Conservation (phyloP, 257 asterid species). For the Linderniella brevidens region DNA sequence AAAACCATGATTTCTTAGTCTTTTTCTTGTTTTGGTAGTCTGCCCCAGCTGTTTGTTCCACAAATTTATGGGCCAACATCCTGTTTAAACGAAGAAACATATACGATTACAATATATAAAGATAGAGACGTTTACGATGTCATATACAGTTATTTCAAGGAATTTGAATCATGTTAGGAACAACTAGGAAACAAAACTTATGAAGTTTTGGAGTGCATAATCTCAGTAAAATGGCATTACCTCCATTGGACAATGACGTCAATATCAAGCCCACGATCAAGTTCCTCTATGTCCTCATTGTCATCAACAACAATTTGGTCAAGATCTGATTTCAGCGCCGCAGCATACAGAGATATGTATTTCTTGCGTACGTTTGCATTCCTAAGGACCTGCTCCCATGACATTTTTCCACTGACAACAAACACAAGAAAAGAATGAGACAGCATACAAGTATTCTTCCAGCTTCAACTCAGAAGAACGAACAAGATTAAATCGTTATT, state of each 20-base stretch:
- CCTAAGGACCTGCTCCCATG: constrained; percentile 89
- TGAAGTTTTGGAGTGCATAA: not conserved
- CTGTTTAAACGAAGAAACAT: constrained; percentile 24
- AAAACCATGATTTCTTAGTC: constrained; percentile 77
- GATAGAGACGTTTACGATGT: too few relatives aligned
- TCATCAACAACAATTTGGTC: constrained; percentile 58
- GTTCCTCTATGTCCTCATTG: constrained; percentile 64
- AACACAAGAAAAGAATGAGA: constrained; percentile 3
- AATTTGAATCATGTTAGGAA: not conserved
- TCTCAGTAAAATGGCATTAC: constrained; percentile 11
- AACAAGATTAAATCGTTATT: too few relatives aligned
- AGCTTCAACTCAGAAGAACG: too few relatives aligned
- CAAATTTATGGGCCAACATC: constrained; percentile 98
- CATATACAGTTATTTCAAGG: too few relatives aligned
- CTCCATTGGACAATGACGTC: constrained; percentile 93
- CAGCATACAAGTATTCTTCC: too few relatives aligned
- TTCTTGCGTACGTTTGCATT: constrained; percentile 67
- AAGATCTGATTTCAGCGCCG: constrained; percentile 63
- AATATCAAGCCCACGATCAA: constrained; percentile 78
- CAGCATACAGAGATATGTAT: constrained; percentile 72
- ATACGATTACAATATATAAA: too few relatives aligned
- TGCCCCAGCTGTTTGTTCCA: constrained; percentile 45
- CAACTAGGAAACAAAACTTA: not conserved
- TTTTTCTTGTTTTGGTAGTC: constrained; percentile 41
- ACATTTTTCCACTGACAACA: constrained; percentile 59